phyloP scores from a whole-genome alignment of 371 early-diverging fungal genomes.

The Rhizopus stolonifer region DNA sequence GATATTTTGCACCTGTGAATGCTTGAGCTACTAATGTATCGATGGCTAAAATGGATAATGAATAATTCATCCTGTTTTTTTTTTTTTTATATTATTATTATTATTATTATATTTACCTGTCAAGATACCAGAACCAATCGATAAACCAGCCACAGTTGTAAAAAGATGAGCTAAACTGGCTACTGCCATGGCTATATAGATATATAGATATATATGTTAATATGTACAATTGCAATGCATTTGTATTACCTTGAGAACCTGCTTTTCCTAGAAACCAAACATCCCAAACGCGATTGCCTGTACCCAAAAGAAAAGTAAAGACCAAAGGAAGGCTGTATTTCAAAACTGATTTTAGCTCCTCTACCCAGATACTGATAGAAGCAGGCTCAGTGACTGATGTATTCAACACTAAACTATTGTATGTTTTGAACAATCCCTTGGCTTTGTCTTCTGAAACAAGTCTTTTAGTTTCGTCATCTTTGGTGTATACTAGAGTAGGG shows the following conservation, averaged over 20 bases:
- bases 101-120: conserved; percentile 41
- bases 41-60: conserved; percentile 29
- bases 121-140: conserved; percentile 40
- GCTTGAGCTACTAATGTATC: conserved; percentile 50
- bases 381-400: too few relatives aligned
- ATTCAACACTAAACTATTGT: too few relatives aligned
- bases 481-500: too few relatives aligned
- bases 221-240: background rate
- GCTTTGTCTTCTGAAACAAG: too few relatives aligned
- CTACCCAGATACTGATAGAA: too few relatives aligned
- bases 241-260: conserved; percentile 26
- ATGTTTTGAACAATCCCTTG: too few relatives aligned
- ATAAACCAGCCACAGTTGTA: conserved; percentile 33
- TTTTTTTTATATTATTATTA: background rate
- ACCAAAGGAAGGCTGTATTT: conserved; percentile 26
- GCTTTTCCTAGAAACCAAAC: conserved; percentile 38
- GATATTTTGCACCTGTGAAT: conserved; percentile 37
- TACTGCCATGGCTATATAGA: conserved; percentile 37
- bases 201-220: background rate
- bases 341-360: background rate
- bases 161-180: conserved; percentile 33
- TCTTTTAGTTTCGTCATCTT: too few relatives aligned
- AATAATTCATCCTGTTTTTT: too few relatives aligned
- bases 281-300: conserved; percentile 31
- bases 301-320: conserved; percentile 29